phyloP scores from a whole-genome alignment of 352 stramenopile species.

The Pythium aquatile region DNA sequence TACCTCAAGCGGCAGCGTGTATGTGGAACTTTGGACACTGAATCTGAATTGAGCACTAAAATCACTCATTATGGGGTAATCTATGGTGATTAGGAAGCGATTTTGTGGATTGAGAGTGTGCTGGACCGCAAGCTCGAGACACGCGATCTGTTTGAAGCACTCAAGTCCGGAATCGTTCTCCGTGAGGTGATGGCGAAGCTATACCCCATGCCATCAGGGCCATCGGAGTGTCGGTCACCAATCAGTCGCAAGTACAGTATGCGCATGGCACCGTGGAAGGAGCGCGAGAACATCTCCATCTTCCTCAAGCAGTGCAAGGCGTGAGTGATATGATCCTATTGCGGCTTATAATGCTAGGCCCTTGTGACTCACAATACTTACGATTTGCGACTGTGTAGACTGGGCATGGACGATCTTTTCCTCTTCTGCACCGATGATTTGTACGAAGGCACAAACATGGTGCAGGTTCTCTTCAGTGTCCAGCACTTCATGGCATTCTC shows the following conservation, averaged over 20 bases:
- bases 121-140: conserved; percentile 52
- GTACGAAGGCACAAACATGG: conserved; percentile 85
- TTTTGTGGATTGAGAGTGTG: conserved; percentile 74
- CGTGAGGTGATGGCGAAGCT: conserved; percentile 67
- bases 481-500: conserved; percentile 79
- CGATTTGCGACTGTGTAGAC: conserved; percentile 24
- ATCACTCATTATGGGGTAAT: background rate
- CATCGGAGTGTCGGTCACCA: conserved; percentile 49
- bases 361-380: no score
- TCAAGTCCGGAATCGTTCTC: conserved; percentile 76
- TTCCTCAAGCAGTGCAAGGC: conserved; percentile 83
- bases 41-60: no score
- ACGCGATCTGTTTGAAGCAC: conserved; percentile 54
- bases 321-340: conserved; percentile 29
- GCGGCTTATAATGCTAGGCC: no score
- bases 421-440: conserved; percentile 84
- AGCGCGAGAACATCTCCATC: conserved; percentile 81
- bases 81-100: conserved; percentile 42
- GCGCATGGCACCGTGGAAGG: conserved; percentile 80
- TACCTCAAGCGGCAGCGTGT: conserved; percentile 72
- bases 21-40: conserved; percentile 9
- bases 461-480: conserved; percentile 76
- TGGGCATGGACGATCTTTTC: conserved; percentile 82
- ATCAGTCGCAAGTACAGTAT: conserved; percentile 74
- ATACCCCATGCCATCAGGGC: conserved; percentile 47